phyloP scores from a whole-genome alignment of 2,329 filamentous ascomycete genomes.

The Capronia coronata region DNA sequence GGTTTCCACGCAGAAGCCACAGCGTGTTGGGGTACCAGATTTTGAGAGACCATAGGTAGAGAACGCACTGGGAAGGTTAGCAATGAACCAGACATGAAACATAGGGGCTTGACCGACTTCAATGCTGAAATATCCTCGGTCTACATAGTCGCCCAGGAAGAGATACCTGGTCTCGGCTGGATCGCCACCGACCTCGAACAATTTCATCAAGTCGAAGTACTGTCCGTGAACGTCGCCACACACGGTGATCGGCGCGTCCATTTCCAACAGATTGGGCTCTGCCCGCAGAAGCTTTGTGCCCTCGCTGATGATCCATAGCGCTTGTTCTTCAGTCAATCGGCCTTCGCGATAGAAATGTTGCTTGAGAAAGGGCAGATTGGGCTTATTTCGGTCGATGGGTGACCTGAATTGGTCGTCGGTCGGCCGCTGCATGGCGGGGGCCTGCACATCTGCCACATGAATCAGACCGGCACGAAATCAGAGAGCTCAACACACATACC shows the following conservation, averaged over 20 bases:
- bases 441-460: constrained; percentile 75
- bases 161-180: constrained; percentile 93
- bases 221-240: constrained; percentile 98
- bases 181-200: constrained; percentile 97
- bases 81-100: constrained; percentile 2
- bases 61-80: constrained; percentile 61
- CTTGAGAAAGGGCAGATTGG: constrained; percentile 89
- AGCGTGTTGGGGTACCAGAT: constrained; percentile 98
- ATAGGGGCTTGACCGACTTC: constrained; percentile 51
- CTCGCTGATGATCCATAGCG: constrained; percentile 84
- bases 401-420: constrained; percentile 93
- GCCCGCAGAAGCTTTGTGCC: constrained; percentile 80
- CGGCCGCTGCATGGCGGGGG: constrained; percentile 85
- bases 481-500: constrained; percentile 51
- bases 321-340: constrained; percentile 92
- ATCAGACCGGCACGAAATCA: constrained; percentile 4
- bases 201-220: constrained; percentile 99
- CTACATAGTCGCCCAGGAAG: constrained; percentile 96
- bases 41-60: constrained; percentile 97
- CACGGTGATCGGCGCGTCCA: constrained; percentile 98
- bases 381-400: constrained; percentile 76
- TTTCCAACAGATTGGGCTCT: constrained; percentile 94
- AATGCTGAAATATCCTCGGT: constrained; percentile 97
- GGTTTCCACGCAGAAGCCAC: constrained; percentile 94
- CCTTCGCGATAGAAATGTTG: constrained; percentile 98